Evolutionary conservation across 805 yeast species (phyloP).

Genomic region (Suhomyces sp.): DNA sequence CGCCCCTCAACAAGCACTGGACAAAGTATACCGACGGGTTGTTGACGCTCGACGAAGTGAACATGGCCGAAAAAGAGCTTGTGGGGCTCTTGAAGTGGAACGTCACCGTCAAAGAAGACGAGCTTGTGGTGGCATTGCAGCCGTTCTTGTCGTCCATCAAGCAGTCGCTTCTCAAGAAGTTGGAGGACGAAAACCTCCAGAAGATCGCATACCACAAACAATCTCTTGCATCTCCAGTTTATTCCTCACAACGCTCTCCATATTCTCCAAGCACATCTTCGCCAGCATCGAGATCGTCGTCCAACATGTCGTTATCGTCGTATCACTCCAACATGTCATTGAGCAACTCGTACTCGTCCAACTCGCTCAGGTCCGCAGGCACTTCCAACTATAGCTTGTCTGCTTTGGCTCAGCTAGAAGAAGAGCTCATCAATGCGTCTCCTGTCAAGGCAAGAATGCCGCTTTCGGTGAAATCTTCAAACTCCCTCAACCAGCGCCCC

Average conservation of each 20-base stretch:
- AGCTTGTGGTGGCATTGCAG: constrained; percentile 63
- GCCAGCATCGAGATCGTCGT: constrained; percentile 11
- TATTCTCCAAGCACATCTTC: neutral
- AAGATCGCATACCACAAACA: constrained; percentile 31
- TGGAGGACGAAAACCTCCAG: constrained; percentile 23
- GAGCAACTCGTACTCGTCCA: constrained; percentile 15
- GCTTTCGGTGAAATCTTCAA: constrained; percentile 7
- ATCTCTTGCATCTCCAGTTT: constrained; percentile 3
- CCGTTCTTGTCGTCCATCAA: constrained; percentile 79
- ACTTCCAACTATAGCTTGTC: constrained; percentile 10
- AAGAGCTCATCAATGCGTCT: neutral
- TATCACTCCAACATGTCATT: constrained; percentile 15
- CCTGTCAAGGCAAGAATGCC: constrained; percentile 9
- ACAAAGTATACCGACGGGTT: constrained; percentile 87
- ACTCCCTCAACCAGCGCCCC: constrained; percentile 3
- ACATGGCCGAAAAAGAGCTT: constrained; percentile 87
- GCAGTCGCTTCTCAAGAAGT: constrained; percentile 35
- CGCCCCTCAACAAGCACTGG: constrained; percentile 97
- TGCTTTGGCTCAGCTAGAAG: constrained; percentile 3
- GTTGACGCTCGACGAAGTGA: constrained; percentile 72
- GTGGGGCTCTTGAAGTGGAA: constrained; percentile 84
- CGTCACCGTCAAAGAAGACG: constrained; percentile 64
- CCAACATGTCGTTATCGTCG: constrained; percentile 14
- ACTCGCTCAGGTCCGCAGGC: neutral
- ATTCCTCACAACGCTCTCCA: constrained; percentile 6